Evolutionary conservation across 2,329 filamentous ascomycete species (phyloP), one percentile per base, ranked within the genome.

Genomic region (Ramichloridium luteum): DNA sequence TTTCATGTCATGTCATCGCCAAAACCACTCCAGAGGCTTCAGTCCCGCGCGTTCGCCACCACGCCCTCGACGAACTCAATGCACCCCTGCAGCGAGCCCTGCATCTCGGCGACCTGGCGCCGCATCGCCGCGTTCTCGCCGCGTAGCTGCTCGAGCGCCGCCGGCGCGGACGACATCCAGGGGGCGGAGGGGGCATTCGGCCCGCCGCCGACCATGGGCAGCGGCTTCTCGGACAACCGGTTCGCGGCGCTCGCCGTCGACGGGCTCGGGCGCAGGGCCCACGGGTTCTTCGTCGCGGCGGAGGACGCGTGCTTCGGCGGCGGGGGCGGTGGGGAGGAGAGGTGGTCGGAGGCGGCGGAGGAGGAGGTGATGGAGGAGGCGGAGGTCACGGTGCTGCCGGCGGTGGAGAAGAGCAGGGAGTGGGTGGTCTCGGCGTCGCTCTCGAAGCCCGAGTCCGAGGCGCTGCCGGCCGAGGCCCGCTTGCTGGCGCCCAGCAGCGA

Each of bases 381-480:
- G 2, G 52, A 53, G 18, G 39, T 40, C 27, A 40, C 32, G 25
- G 32, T 18, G 10, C 43, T 39, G 18, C 45, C 50, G 13, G 39
- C 52, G 0, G 60, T 64, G 42, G 64, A 67, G 13, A 68, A 50
- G 32, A 64, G 62, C 16, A 64, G 60, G 13, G 55, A 58, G n/a
- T n/a, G n/a, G n/a, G n/a, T n/a, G 4, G 67, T 58, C 35, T 72
- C 69, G 15, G 65, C 59, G 14, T 72, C 71, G 3, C 67, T 72
- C 40, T 74, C 71, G 38, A 73, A 73, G 28, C 70, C 70, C 4
- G 70, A 73, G 45, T 74, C 71, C 31, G 65, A 63, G 9, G 58
- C 61, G 13, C 44, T 49, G 15, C 43, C 51, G 4, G 38, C 46
- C 5, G 47, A 51, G 13, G 34, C 37, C 11, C 53, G 41, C 39